Conservation (phyloP, 2,329 filamentous ascomycete species). For the Neofusicoccum sp. region DNA sequence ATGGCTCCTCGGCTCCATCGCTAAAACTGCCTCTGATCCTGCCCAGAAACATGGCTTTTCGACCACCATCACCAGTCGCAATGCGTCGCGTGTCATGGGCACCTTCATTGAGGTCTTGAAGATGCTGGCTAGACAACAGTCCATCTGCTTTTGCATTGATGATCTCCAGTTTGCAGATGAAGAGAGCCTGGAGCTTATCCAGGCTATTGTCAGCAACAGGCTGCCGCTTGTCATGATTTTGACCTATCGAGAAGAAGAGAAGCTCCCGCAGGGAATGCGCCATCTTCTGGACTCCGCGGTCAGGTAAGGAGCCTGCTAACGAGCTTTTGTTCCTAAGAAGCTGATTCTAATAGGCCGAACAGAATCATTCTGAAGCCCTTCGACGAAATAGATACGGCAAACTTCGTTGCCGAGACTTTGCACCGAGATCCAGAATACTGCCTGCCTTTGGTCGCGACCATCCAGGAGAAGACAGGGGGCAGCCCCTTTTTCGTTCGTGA, state of each 20-base stretch:
- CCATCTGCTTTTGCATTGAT: conserved; percentile 85
- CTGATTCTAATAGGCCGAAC: neutral
- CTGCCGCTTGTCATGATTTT: conserved; percentile 81
- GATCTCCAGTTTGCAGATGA: conserved; percentile 89
- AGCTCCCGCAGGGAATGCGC: conserved; percentile 36
- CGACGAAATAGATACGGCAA: conserved; percentile 72
- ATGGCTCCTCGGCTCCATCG: conserved; percentile 52
- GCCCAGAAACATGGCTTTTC: conserved; percentile 23
- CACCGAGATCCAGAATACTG: conserved; percentile 70
- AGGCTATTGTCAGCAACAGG: conserved; percentile 73
- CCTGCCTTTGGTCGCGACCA: conserved; percentile 73
- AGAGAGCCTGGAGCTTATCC: conserved; percentile 80
- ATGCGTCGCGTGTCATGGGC: conserved; percentile 66
- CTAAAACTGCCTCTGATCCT: conserved; percentile 26
- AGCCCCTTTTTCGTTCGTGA: conserved; percentile 91
- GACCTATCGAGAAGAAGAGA: conserved; percentile 53
- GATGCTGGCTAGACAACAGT: conserved; percentile 76
- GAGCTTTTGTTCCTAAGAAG: neutral
- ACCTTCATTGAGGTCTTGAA: conserved; percentile 83
- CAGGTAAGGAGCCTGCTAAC: conserved; percentile 5
- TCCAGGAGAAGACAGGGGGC: conserved; percentile 84
- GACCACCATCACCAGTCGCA: neutral
- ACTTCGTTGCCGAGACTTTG: conserved; percentile 80
- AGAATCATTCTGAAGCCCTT: conserved; percentile 70
- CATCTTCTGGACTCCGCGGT: conserved; percentile 37